Evolutionary conservation across 2,329 filamentous ascomycete species (phyloP), one percentile per base, ranked within the genome.

Genomic region (Cercospora zeae-maydis): DNA sequence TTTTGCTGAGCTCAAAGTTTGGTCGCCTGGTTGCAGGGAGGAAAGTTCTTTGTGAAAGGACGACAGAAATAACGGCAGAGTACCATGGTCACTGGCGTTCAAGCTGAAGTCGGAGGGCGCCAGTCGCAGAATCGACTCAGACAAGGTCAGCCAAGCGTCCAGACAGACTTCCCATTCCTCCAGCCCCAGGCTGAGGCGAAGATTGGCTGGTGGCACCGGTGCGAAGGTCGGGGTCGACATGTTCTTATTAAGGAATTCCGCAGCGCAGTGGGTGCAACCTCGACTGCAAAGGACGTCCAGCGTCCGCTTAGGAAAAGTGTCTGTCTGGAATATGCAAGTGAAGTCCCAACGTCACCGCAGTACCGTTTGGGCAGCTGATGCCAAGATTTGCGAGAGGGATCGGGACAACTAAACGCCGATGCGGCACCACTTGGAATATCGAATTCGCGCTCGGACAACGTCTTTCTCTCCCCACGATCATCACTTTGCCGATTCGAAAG

Each of bases 131-230:
- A 92, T 85, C 2, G 87, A 82, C 58, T 87, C 82, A 6, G 86
- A 79, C 6, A 96, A 81, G 10, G 85, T 79, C 16, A 87, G 78
- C 92, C 92, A 97, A 36, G 91, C 88, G 66, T 89, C 84, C 52
- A 96, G 79, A 74, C 89, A 92, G 33, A 84, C 81, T 67, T 88
- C 82, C 92, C 92, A 96, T 77, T 96, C 91, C 56, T 82, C 78
- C 3, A 86, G 78, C 39, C 83, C 80, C 63, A 96, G 83, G 68
- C 84, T 83, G 68, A 84, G 83, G 72, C 87, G 86, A 79, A 92
- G 86, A 60, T 81, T 79, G 34, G 84, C 79, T 65, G 88, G 83
- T 16, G 93, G 93, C 70, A 95, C 92, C 19, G 89, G 85, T 62
- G 89, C 92, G 76, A 97, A 83, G 34, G 87, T 83, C 45, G 92